These are phyloP conservation scores for Nectriaceae sp. DNA, from an alignment of 2,329 filamentous ascomycete species.

Conservation along the genomic window DNA sequence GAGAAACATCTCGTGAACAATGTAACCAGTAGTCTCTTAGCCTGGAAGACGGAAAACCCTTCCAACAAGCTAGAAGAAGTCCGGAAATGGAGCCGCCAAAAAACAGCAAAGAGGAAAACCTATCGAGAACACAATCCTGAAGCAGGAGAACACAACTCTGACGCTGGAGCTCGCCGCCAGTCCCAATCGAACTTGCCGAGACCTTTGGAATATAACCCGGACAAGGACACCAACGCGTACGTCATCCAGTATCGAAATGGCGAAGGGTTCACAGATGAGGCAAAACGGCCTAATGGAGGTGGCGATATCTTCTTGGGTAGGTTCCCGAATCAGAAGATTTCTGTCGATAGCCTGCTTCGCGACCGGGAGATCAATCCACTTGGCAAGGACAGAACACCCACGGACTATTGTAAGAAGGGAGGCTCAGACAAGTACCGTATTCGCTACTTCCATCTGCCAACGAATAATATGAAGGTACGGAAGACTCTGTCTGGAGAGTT, in stretches of 20 bases:
- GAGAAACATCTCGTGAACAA: not conserved
- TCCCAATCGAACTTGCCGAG: not conserved
- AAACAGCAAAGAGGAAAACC: not conserved
- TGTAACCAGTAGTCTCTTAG: not conserved
- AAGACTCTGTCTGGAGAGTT: not conserved
- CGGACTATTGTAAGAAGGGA: not conserved
- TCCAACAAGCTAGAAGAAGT: not conserved
- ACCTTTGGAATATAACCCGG: slow-evolving; percentile 1
- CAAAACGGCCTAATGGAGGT: not conserved
- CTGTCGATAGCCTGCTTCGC: slow-evolving; percentile 1
- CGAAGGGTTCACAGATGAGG: not conserved
- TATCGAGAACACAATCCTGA: not conserved
- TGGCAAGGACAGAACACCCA: not conserved
- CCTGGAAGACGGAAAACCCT: not conserved
- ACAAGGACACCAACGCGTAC: slow-evolving; percentile 6
- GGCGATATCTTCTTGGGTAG: not conserved
- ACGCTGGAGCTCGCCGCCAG: not conserved
- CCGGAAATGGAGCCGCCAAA: not conserved
- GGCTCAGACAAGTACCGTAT: not conserved
- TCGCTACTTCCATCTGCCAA: slow-evolving; percentile 3
- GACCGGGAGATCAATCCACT: slow-evolving; percentile 1
- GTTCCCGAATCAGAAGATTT: slow-evolving; percentile 6
- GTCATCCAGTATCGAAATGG: not conserved
- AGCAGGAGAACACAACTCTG: not conserved
- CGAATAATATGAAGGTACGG: slow-evolving; percentile 5